Percentiles rank a stretch among this genome's conserved stretches.
Evolutionary conservation across 257 asterid genomes (phyloP).

Genomic region (Solanum pennellii): DNA sequence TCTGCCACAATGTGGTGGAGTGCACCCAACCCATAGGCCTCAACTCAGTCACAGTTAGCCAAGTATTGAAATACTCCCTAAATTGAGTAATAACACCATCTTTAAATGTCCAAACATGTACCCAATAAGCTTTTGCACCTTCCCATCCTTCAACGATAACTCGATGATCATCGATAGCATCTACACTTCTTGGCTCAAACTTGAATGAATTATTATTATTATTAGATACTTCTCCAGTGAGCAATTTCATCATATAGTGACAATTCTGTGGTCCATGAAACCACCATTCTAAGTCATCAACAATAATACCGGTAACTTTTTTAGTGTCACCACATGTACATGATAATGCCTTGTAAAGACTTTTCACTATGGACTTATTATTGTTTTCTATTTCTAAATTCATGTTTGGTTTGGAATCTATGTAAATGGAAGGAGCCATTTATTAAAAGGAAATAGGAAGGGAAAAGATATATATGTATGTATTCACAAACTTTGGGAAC

Average conservation of each 20-base stretch:
- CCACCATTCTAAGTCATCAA: slow-evolving; percentile 85
- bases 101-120: slow-evolving; percentile 78
- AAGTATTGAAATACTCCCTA: slow-evolving; percentile 85
- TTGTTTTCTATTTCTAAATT: slow-evolving; percentile 9
- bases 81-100: slow-evolving; percentile 66
- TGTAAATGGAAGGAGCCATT: background rate
- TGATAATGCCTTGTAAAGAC: slow-evolving; percentile 50
- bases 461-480: background rate
- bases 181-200: slow-evolving; percentile 63
- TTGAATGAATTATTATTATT: slow-evolving; percentile 17
- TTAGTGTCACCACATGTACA: slow-evolving; percentile 9
- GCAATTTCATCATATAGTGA: slow-evolving; percentile 87
- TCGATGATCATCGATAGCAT: slow-evolving; percentile 47
- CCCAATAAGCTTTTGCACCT: slow-evolving; percentile 74
- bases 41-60: slow-evolving; percentile 72
- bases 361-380: slow-evolving; percentile 31
- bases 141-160: slow-evolving; percentile 94
- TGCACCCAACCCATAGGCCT: slow-evolving; percentile 21
- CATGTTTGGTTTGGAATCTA: background rate
- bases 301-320: slow-evolving; percentile 17
- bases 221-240: slow-evolving; percentile 45
- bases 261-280: slow-evolving; percentile 93
- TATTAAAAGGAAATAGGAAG: background rate
- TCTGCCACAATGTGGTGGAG: slow-evolving; percentile 69
- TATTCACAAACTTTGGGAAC: background rate